Evolutionary conservation across 164 flowering plant species (phyloP), one percentile per base, ranked within the genome.

Genomic region (Annona cherimola): DNA sequence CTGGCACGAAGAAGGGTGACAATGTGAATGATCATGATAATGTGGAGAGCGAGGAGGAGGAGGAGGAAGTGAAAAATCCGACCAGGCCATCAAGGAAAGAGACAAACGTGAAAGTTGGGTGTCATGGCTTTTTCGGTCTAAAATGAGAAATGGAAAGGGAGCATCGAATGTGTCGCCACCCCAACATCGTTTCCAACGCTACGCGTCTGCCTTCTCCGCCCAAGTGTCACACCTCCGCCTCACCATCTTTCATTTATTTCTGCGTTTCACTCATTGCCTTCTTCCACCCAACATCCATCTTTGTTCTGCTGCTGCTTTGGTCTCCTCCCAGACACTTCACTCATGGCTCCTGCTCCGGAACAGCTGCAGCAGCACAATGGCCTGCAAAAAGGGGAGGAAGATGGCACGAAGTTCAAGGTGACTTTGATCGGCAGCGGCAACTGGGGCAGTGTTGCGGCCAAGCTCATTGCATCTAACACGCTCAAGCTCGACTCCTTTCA

Each of bases 361-460:
- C n/a, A 50, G 26, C 70, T 45, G 41, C 14, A 39, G 39, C 67
- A 44, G 41, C 60, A 66, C 12, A 11, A 12, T 61, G 42, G 41
- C 16, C 35, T 4, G 5, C 11, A 61, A 61, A 44, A 41, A 63
- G 20, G 63, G 14, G 61, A 35, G 44, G 71, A 63, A 55, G 59
- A 20, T 2, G 3, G 5, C 60, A 63, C 39, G 45, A 76, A 80
- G 76, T 86, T 84, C 1, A 89, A 71, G 73, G 94, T 91, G 66
- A 85, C 98, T 4, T 82, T 94, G n/a, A 86, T 94, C 9, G 96
- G 98, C 5, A 94, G 98, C 64, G 97, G 98, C 64, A 94, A 94
- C 66, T 94, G 98, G 98, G 98, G 98, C 40, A 89, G 96, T 75
- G 98, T 94, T 39, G 98, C 98, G 45, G 85, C 98, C 41, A 93